Percentiles rank a stretch among this genome's conserved stretches.
These are phyloP conservation scores for Discostella stelligeroides DNA, from an alignment of 108 stramenopile species.

Conservation along the genomic window DNA sequence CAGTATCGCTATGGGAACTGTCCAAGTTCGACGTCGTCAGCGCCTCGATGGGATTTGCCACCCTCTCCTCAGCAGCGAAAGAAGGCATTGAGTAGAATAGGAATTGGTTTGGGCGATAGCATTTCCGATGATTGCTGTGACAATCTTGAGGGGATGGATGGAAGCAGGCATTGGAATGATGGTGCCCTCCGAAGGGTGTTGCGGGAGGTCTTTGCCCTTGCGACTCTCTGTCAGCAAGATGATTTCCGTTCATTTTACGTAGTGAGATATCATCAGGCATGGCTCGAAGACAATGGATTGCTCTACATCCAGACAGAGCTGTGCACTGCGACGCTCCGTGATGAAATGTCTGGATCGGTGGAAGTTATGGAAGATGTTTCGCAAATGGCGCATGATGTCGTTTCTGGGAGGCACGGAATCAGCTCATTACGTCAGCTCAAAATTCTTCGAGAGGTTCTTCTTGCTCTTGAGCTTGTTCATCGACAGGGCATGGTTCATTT, in stretches of 20 bases:
- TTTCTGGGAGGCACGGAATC: neutral
- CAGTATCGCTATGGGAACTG: neutral
- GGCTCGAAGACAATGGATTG: conserved; percentile 50
- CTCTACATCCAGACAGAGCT: conserved; percentile 60
- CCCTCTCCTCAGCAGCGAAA: conserved; percentile 23
- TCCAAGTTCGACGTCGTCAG: conserved; percentile 13
- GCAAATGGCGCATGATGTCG: neutral
- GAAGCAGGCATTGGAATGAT: conserved; percentile 40
- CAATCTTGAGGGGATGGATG: neutral
- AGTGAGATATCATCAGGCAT: conserved; percentile 55
- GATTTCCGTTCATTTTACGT: conserved; percentile 50
- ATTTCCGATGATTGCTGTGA: conserved; percentile 13
- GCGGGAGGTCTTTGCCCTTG: conserved; percentile 61
- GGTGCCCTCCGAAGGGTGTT: conserved; percentile 65
- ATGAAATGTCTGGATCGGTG: conserved; percentile 36
- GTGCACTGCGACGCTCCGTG: conserved; percentile 40
- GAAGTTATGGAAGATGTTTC: neutral
- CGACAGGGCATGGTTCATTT: conserved; percentile 59
- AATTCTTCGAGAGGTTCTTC: conserved; percentile 57
- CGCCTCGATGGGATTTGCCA: conserved; percentile 21
- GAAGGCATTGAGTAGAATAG: conserved; percentile 47
- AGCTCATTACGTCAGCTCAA: conserved; percentile 32
- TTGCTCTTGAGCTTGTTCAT: conserved; percentile 63
- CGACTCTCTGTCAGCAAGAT: conserved; percentile 47
- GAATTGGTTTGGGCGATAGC: conserved; percentile 41